Conservation (phyloP, 306 rosid genomes). For the Fagus sylvatica region DNA sequence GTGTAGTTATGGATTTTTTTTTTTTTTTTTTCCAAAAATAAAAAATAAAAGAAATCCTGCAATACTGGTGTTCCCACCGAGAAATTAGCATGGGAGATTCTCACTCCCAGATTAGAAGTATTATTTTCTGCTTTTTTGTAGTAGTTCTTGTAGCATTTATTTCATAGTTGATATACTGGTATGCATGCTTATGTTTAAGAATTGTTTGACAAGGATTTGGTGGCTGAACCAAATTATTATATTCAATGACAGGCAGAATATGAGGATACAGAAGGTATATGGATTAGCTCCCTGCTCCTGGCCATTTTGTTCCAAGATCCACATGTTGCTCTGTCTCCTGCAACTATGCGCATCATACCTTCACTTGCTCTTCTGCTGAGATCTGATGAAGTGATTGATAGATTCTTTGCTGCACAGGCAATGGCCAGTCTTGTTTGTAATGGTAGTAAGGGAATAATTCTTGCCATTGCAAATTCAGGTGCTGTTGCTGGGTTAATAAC, state of each 20-base stretch:
- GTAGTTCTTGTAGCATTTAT: neutral
- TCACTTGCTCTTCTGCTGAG: slow-evolving; percentile 72
- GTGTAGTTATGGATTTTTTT: neutral
- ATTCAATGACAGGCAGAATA: slow-evolving; percentile 67
- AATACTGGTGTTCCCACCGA: neutral
- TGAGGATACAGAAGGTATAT: slow-evolving; percentile 85
- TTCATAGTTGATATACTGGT: neutral
- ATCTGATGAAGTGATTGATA: slow-evolving; percentile 83
- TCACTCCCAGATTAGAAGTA: neutral
- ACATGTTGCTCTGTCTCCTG: slow-evolving; percentile 54
- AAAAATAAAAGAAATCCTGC: neutral
- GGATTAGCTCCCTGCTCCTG: slow-evolving; percentile 85
- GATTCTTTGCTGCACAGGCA: slow-evolving; percentile 93
- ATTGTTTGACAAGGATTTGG: slow-evolving; percentile 22
- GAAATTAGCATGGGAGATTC: neutral
- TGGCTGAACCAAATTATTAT: slow-evolving; percentile 31
- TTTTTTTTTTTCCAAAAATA: neutral
- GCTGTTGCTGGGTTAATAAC: slow-evolving; percentile 82
- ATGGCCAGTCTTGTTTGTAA: slow-evolving; percentile 87
- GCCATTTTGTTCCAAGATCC: slow-evolving; percentile 86
- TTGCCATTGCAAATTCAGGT: slow-evolving; percentile 91
- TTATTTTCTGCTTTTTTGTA: neutral
- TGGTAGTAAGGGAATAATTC: slow-evolving; percentile 74
- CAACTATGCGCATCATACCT: slow-evolving; percentile 73
- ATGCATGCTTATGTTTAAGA: neutral